Base-by-base conservation (phyloP, 805 yeast species). In the Kluyveromyces lactis region DNA sequence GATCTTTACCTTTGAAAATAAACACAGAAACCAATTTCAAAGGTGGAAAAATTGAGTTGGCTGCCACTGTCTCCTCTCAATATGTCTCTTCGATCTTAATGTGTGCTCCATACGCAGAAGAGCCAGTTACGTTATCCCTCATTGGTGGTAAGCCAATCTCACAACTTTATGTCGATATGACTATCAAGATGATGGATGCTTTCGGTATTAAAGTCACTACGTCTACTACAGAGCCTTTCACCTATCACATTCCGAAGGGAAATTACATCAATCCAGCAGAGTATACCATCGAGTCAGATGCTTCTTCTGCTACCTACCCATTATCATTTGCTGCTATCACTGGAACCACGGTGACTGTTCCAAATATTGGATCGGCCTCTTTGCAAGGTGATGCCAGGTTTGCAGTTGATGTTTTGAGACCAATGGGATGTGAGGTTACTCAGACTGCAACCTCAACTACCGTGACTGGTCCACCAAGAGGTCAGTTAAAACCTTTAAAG, bases 111-210 rank as follows among this genome's bases (percentile, higher is more conserved):
- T 92, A 89, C 56, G 97, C 97, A 9, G 64, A 78, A 42, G 72
- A 75, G 41, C 95, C 95, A 5, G 95, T 90, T 23, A 86, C 95
- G 7, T 73, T 92, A 56, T 66, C 90, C 7, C 71, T 92, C 44
- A 89, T 84, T 16, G 98, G 97, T 24, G 98, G 98, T 29, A 89
- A 89, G 61, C 98, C 98, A 48, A 86, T 92, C 44, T 90, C 97
- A 11, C 94, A 86, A 60, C 71, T 90, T 50, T 92, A 92, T 70
- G 87, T 92, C 48, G 96, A 89, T 56, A 92, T 92, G 98, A 92
- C 98, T 3, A 83, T 89, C 46, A 79, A 81, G 40, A 85, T 92
- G 95, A 92, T 92, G 98, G 75, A 73, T 36, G 70, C 81, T 16
- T 92, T 92, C 58, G 97, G 98, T 41, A 71, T 92, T 37, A 60